Evolutionary conservation across 108 stramenopile species (phyloP).

Genomic region (Skeletonema potamos): DNA sequence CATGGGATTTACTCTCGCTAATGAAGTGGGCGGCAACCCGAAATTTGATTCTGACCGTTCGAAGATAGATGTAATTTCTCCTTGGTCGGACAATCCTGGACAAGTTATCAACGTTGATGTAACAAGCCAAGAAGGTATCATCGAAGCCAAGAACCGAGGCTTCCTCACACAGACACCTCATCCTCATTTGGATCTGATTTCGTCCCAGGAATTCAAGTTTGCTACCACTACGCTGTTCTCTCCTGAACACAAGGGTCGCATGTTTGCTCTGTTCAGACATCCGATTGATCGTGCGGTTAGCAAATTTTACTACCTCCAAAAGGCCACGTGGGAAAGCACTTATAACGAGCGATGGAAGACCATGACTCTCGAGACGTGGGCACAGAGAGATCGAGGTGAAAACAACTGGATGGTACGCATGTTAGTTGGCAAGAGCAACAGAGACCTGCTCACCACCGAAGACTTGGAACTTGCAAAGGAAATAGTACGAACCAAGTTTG

Average conservation of each 20-base stretch:
- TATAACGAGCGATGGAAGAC: slow-evolving; percentile 30
- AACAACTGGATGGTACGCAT: slow-evolving; percentile 50
- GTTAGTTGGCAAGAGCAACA: slow-evolving; percentile 22
- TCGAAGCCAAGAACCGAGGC: slow-evolving; percentile 31
- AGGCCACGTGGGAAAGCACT: slow-evolving; percentile 47
- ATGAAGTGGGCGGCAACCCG: slow-evolving; percentile 20
- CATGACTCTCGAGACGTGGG: slow-evolving; percentile 42
- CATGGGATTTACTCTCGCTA: slow-evolving; percentile 35
- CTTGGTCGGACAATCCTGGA: slow-evolving; percentile 41
- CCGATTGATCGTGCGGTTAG: slow-evolving; percentile 49
- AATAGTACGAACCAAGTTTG: slow-evolving; percentile 39
- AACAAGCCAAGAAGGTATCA: slow-evolving; percentile 38
- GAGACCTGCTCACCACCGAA: slow-evolving; percentile 10
- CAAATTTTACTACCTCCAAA: slow-evolving; percentile 47
- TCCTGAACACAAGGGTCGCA: slow-evolving; percentile 29
- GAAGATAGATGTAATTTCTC: slow-evolving; percentile 27
- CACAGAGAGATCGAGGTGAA: slow-evolving; percentile 29
- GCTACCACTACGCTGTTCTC: slow-evolving; percentile 31
- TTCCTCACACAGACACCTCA: slow-evolving; percentile 26
- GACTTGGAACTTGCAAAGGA: slow-evolving; percentile 49
- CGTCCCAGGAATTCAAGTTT: slow-evolving; percentile 36
- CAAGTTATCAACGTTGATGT: slow-evolving; percentile 54
- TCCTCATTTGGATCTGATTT: slow-evolving; percentile 23
- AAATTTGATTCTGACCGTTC: slow-evolving; percentile 15
- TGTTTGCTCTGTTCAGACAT: slow-evolving; percentile 47